Base-by-base conservation (phyloP, 495 filamentous ascomycete genomes). In the Penicillium steckii region DNA sequence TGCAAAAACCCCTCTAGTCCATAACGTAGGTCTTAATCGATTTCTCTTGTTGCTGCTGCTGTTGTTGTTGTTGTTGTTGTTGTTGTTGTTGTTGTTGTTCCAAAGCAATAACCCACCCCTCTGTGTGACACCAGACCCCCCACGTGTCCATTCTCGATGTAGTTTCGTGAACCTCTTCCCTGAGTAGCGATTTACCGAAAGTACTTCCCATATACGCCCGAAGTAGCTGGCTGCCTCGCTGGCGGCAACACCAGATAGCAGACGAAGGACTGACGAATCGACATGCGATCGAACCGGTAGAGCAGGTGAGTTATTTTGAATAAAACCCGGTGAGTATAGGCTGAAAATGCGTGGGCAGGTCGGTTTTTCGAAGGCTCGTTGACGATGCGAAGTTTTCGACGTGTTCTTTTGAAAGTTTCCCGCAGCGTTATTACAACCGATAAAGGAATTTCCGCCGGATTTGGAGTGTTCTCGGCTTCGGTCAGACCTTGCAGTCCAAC, bases 231-330 rank as follows among this genome's bases (percentile, higher is more conserved):
- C 45, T 33, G 45, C 13, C 35, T 41, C 47, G 37, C 47, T 41
- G 47, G 47, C 35, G 47, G 33, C 47, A 42, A 41, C 47, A 50
- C 47, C 33, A 50, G 33, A 42, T 50, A 50, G 35, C 37, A 41
- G 13, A 45, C 43, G 46, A 48, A 38, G 29, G 46, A 18, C 46
- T 48, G 32, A 40, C 21, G 32, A 48, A 48, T 48, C 30, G 30
- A 48, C 30, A 48, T 48, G 32, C 46, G 32, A 48, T 48, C 19
- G 32, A 48, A 48, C 32, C 46, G 46, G 46, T 37, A 48, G 30
- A 22, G 46, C 46, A 37, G 46, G 10, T 52, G 41, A 46, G 25
- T 46, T 46, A 46, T 46, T 46, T 22, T 46, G 25, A 18, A 32
- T 15, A 46, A 46, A 46, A 7, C 25, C 22, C 24, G 24, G 25